phyloP scores from a whole-genome alignment of 805 yeast genomes.

The Saturnispora bothae region DNA sequence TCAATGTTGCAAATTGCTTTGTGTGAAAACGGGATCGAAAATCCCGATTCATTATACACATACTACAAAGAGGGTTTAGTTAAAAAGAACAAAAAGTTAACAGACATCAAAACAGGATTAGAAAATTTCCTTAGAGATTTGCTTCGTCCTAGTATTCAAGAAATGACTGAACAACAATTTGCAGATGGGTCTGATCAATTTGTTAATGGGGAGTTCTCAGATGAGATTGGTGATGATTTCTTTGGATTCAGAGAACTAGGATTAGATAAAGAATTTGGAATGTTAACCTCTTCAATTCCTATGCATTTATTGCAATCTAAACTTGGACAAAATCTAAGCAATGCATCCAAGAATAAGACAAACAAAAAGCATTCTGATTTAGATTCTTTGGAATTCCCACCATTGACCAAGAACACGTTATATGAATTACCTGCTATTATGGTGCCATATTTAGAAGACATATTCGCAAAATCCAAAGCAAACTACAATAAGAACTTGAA shows the following conservation, averaged over 20 bases:
- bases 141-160: constrained; percentile 70
- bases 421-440: constrained; percentile 46
- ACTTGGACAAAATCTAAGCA: constrained; percentile 46
- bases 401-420: constrained; percentile 42
- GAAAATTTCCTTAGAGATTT: constrained; percentile 67
- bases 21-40: constrained; percentile 76
- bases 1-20: constrained; percentile 53
- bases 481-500: constrained; percentile 34
- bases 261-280: constrained; percentile 80
- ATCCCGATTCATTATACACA: constrained; percentile 64
- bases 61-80: constrained; percentile 64
- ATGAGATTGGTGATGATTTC: constrained; percentile 92
- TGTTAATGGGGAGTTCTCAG: constrained; percentile 87
- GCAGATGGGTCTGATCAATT: constrained; percentile 90
- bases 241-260: constrained; percentile 95
- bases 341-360: constrained; percentile 34
- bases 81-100: constrained; percentile 58
- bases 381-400: constrained; percentile 42
- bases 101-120: constrained; percentile 57
- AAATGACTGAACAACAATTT: constrained; percentile 63
- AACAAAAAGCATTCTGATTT: constrained; percentile 56
- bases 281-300: constrained; percentile 79
- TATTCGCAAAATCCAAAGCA: constrained; percentile 32
- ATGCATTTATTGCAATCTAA: constrained; percentile 76
- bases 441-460: constrained; percentile 40